phyloP scores from a whole-genome alignment of 208 protist genomes.

The Vickermania ingenoplastis region DNA sequence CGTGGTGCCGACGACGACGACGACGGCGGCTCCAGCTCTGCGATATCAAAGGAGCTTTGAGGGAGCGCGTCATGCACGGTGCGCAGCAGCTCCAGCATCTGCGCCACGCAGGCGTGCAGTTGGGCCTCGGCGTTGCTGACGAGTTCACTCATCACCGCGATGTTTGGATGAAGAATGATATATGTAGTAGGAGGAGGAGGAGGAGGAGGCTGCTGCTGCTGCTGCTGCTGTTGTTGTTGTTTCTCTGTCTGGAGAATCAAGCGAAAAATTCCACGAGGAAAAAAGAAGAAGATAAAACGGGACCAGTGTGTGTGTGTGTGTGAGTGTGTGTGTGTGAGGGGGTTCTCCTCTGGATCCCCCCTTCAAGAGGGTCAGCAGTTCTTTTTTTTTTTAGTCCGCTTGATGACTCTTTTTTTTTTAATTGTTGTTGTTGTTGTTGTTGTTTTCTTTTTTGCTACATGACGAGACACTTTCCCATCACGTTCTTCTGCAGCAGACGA shows the following conservation, averaged over 20 bases:
- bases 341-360: too few relatives aligned
- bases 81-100: conserved; percentile 36
- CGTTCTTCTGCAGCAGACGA: conserved; percentile 20
- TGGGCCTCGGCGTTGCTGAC: conserved; percentile 54
- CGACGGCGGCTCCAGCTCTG: conserved; percentile 3
- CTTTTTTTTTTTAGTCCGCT: too few relatives aligned
- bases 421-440: not conserved
- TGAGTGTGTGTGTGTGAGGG: too few relatives aligned
- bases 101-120: conserved; percentile 41
- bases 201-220: too few relatives aligned
- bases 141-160: conserved; percentile 53
- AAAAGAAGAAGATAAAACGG: too few relatives aligned
- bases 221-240: too few relatives aligned
- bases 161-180: too few relatives aligned
- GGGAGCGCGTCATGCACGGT: conserved; percentile 60
- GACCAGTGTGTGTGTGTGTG: too few relatives aligned
- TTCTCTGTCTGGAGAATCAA: too few relatives aligned
- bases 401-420: not conserved
- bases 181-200: too few relatives aligned
- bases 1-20: conserved; percentile 12
- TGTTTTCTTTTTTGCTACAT: conserved; percentile 26
- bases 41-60: conserved; percentile 26
- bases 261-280: too few relatives aligned
- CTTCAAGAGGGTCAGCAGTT: too few relatives aligned
- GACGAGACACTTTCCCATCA: conserved; percentile 49